Evolutionary conservation across 2,329 filamentous ascomycete species (phyloP).

Genomic region (Paecilomyces dactylethromorphus): DNA sequence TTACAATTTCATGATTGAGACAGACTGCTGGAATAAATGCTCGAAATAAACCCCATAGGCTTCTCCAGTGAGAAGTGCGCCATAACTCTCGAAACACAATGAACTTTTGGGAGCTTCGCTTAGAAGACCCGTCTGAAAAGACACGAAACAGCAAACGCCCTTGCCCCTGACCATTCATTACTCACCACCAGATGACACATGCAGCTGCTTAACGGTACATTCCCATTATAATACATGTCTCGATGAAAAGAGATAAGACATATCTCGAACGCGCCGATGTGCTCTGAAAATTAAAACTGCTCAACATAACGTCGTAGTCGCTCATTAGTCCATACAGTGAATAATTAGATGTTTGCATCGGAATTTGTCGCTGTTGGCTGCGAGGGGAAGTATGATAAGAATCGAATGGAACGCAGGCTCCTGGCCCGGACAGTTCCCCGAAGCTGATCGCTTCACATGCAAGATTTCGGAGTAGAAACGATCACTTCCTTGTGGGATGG

Average conservation of each 20-base stretch:
- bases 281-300: neutral
- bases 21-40: neutral
- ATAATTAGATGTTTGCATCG: neutral
- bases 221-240: neutral
- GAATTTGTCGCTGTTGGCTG: neutral
- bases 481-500: conserved; percentile 33
- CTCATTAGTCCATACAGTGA: neutral
- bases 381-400: neutral
- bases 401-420: neutral
- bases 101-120: neutral
- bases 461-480: conserved; percentile 28
- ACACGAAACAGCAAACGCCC: neutral
- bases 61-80: neutral
- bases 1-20: neutral
- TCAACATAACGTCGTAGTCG: neutral
- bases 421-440: too few species aligned
- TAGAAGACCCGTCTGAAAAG: neutral
- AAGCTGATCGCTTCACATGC: conserved; percentile 10
- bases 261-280: neutral
- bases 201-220: neutral
- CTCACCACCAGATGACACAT: neutral
- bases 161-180: neutral
- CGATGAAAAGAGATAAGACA: neutral
- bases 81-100: neutral
- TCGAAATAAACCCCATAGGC: neutral